These are phyloP conservation scores for Saccharomycopsis sp. DNA, from an alignment of 805 yeast species.

Conservation along the genomic window DNA sequence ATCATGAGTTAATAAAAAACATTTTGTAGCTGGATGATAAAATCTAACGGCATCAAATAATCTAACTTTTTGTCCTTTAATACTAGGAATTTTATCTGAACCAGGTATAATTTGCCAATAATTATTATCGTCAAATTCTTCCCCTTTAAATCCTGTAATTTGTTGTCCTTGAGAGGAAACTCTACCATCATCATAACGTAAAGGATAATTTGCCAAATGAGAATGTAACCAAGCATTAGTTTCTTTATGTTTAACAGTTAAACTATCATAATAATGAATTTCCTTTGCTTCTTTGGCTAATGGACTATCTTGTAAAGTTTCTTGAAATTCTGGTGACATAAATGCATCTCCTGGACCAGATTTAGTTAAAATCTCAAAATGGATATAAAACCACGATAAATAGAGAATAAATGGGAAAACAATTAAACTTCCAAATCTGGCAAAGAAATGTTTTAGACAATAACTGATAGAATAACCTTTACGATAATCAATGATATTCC, in stretches of 20 bases:
- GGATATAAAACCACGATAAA: conserved; percentile 85
- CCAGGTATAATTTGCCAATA: conserved; percentile 81
- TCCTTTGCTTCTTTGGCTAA: conserved; percentile 59
- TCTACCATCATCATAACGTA: conserved; percentile 94
- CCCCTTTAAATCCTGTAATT: conserved; percentile 51
- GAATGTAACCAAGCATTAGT: conserved; percentile 79
- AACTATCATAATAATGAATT: conserved; percentile 63
- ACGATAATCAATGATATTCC: conserved; percentile 72
- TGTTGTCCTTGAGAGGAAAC: conserved; percentile 91
- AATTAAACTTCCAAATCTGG: conserved; percentile 62
- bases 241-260: conserved; percentile 73
- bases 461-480: conserved; percentile 45
- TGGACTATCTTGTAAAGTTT: conserved; percentile 76
- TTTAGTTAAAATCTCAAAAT: conserved; percentile 66
- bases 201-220: conserved; percentile 62
- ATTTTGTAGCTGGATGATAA: conserved; percentile 70
- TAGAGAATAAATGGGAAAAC: conserved; percentile 75
- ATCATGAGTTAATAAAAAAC: conserved; percentile 79
- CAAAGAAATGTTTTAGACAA: conserved; percentile 59
- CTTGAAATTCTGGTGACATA: conserved; percentile 95
- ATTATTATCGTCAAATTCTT: conserved; percentile 45
- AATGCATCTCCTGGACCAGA: conserved; percentile 96
- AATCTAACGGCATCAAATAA: conserved; percentile 72
- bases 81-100: conserved; percentile 31
- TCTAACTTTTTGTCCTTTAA: conserved; percentile 38